Evolutionary conservation across 768 basidiomycete species (phyloP), one percentile per base, ranked within the genome.

Genomic region (Amanita jacksonii): DNA sequence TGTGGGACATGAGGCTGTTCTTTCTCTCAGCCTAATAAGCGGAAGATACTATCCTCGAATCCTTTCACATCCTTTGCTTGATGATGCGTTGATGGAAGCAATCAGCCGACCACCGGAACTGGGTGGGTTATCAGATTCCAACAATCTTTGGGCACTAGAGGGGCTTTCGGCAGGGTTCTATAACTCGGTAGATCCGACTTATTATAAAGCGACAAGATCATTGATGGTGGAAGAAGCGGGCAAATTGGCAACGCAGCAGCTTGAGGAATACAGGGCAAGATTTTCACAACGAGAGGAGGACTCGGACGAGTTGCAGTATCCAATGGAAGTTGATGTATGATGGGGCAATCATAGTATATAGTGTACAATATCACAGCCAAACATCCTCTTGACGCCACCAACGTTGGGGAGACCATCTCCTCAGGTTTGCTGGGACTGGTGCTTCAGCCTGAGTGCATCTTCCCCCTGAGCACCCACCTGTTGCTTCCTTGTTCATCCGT

Each of bases 41-140:
- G 89, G 89, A 24, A 70, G 89, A 44, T 91, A 91, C 57, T 91
- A 91, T 56, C 83, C 87, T 4, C 64, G 69, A 5, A 66, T 91
- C 27, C 68, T 88, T 18, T 55, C 65, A 16, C 84, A 87, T 54
- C 83, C 83, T 1, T 64, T 79, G 27, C 60, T 88, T 15, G 59
- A 58, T 9, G 57, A 62, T 3, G 52, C 51, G 16, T 54, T 83
- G 3, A 53, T 62, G 23, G 53, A 62, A 12, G 73, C 72, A 9
- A 52, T 73, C 33, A 46, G 57, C 27, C 53, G 57, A 8, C 48
- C 63, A 15, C 16, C 51, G n/a, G 63, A 66, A 10, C 51, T 59
- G 5, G 62, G 59, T n/a, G 64, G 61, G 30, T 49, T 73, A n/a
- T 37, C 62, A 8, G 64, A 67, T 23, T 65, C 57, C 9, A 69